Conservation (phyloP, 371 early-diverging fungal genomes). For the Apophysomyces sp. region DNA sequence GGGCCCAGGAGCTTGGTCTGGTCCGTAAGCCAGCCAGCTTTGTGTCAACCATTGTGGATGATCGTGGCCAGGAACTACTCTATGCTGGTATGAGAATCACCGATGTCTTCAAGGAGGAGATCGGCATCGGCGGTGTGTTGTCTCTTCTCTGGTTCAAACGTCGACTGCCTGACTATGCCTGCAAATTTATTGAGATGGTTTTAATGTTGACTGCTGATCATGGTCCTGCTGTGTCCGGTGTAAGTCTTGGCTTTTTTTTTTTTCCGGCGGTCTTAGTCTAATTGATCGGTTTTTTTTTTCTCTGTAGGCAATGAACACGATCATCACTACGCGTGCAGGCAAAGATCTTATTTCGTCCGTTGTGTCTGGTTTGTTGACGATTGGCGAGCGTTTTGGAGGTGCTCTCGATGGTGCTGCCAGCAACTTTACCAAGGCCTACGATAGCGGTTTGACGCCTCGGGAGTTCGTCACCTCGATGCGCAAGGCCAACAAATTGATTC, state of each 20-base stretch:
- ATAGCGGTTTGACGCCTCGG: conserved; percentile 81
- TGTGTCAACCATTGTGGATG: conserved; percentile 95
- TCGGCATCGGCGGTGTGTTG: conserved; percentile 95
- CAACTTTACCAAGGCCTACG: conserved; percentile 83
- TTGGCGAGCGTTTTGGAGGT: conserved; percentile 94
- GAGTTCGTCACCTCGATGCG: conserved; percentile 90
- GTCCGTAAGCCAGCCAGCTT: conserved; percentile 96
- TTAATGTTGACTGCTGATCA: conserved; percentile 98
- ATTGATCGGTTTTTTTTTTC: too few relatives aligned
- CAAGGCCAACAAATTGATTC: conserved; percentile 82
- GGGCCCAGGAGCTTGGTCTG: conserved; percentile 96
- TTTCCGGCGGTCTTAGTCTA: too few relatives aligned
- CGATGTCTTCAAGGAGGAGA: conserved; percentile 94
- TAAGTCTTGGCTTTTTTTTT: too few relatives aligned
- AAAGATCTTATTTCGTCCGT: conserved; percentile 93
- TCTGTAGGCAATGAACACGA: conserved; percentile 95
- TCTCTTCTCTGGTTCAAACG: conserved; percentile 96
- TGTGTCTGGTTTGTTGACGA: conserved; percentile 90
- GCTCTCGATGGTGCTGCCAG: conserved; percentile 95
- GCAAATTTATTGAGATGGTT: conserved; percentile 96
- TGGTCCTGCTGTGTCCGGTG: conserved; percentile 70
- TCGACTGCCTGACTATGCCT: conserved; percentile 87
- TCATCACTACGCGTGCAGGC: conserved; percentile 96
- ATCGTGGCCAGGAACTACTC: conserved; percentile 95
- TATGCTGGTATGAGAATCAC: conserved; percentile 97